Evolutionary conservation across 345 rosid genomes (phyloP), one percentile per base, ranked within the genome.

Genomic region (Hibiscus tridactylites): DNA sequence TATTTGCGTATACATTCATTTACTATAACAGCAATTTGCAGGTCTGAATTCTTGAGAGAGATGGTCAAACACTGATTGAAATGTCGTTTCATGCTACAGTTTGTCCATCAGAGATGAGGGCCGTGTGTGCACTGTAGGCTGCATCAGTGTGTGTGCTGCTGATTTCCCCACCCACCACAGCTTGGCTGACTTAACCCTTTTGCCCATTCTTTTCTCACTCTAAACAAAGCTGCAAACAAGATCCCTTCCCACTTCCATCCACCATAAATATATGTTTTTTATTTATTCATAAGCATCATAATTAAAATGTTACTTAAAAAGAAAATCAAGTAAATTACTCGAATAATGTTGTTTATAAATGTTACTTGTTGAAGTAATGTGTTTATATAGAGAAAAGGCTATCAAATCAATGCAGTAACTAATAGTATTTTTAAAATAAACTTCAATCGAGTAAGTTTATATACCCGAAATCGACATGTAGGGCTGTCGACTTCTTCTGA

Each of bases 21-120:
- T 37, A 66, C 60, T 31, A 4, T 10, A 70, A 65, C 42, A 58
- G 62, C 73, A 66, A 10, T 66, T 65, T 63, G 78, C 76, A 71
- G 65, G 67, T 35, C 33, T 57, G 56, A 12, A 63, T 46, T 74
- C 47, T 74, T 72, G 70, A 75, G 76, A 52, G 75, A 76, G 52
- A 68, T 67, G 81, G 85, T 82, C 84, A 83, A 81, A 68, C 80
- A 63, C 75, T 52, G 76, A 82, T 73, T 76, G 91, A 85, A 62
- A 78, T 52, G 88, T 87, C 91, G 73, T 73, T 76, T 87, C 91
- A 76, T 54, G 75, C 74, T 71, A 87, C 87, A 85, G 91, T 83
- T 64, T 6, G 76, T 49, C 79, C 76, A 74, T 74, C 81, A 71
- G 79, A 72, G 78, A 70, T 69, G 71, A 53, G 26, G n/a, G 11